These are phyloP conservation scores for Melaleuca alternifolia DNA, from an alignment of 345 rosid species.

Conservation along the genomic window DNA sequence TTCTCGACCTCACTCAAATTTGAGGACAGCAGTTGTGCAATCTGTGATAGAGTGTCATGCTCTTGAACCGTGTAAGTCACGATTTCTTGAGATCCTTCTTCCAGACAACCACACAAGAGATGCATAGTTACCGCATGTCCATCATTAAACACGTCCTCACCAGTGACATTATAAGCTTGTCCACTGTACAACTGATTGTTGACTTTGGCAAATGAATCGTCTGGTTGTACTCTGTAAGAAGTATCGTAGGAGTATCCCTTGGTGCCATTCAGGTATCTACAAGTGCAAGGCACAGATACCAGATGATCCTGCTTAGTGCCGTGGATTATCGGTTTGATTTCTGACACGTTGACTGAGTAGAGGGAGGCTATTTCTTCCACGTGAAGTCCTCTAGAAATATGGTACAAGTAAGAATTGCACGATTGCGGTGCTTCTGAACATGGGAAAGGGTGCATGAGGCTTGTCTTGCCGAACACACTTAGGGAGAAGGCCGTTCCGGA, in stretches of 20 bases:
- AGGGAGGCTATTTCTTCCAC: slow-evolving; percentile 17
- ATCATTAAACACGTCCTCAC: slow-evolving; percentile 6
- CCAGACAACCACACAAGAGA: slow-evolving; percentile 41
- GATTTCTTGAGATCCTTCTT: slow-evolving; percentile 13
- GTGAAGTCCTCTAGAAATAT: slow-evolving; percentile 8
- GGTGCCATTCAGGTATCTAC: slow-evolving; percentile 15
- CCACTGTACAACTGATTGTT: slow-evolving; percentile 20
- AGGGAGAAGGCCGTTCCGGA: neutral
- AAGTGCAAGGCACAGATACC: slow-evolving; percentile 35
- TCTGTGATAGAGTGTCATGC: slow-evolving; percentile 24
- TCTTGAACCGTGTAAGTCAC: slow-evolving; percentile 42
- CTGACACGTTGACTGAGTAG: slow-evolving; percentile 26
- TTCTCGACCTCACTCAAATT: slow-evolving; percentile 8
- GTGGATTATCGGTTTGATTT: slow-evolving; percentile 9
- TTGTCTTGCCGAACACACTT: neutral
- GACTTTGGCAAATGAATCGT: slow-evolving; percentile 21
- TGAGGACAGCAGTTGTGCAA: slow-evolving; percentile 23
- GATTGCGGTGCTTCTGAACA: neutral
- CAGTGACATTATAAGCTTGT: slow-evolving; percentile 27
- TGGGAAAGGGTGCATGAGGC: neutral
- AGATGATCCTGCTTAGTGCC: slow-evolving; percentile 20
- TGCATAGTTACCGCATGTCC: slow-evolving; percentile 14
- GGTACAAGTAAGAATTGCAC: slow-evolving; percentile 31
- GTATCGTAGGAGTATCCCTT: slow-evolving; percentile 32
- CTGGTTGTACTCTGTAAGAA: slow-evolving; percentile 9